Percentiles rank a stretch among this genome's conserved stretches.
Evolutionary conservation across 129 eudicot genomes (phyloP).

Genomic region (Tagetes erecta): DNA sequence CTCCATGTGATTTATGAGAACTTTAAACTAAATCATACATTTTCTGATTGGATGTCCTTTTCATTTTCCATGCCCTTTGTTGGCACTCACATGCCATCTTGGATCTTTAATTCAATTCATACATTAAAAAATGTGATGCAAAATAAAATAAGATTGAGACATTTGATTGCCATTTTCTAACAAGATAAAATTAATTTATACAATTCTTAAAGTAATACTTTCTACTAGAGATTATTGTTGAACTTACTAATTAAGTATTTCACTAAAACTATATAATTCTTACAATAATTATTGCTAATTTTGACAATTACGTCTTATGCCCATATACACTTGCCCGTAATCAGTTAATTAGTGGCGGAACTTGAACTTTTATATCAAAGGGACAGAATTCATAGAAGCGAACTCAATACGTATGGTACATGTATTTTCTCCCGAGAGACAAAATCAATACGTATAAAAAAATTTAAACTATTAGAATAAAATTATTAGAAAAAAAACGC

Average conservation of each 20-base stretch:
- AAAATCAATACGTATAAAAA: too few species aligned
- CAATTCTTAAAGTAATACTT: not conserved
- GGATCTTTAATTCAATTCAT: conserved; percentile 21
- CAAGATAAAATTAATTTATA: not conserved
- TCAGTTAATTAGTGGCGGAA: too few species aligned
- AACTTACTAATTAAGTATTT: not conserved
- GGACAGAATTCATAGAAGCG: too few species aligned
- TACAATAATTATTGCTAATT: too few species aligned
- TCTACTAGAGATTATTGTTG: not conserved
- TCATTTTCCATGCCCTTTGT: conserved; percentile 43
- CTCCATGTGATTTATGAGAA: conserved; percentile 44
- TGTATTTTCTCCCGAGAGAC: too few species aligned
- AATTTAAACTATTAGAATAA: too few species aligned
- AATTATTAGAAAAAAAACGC: too few species aligned
- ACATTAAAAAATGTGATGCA: conserved; percentile 21
- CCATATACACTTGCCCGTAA: too few species aligned
- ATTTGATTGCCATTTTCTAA: conserved; percentile 25
- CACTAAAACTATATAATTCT: too few species aligned
- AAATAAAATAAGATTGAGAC: conserved; percentile 16
- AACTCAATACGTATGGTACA: too few species aligned
- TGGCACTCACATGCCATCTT: conserved; percentile 43
- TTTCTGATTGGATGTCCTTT: conserved; percentile 44
- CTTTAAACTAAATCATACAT: conserved; percentile 41
- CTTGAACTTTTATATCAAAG: too few species aligned
- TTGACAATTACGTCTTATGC: too few species aligned